Percentiles rank a stretch among this genome's conserved stretches.
These are phyloP conservation scores for Cercospora berteroae DNA, from an alignment of 2,329 filamentous ascomycete species.

Conservation along the genomic window DNA sequence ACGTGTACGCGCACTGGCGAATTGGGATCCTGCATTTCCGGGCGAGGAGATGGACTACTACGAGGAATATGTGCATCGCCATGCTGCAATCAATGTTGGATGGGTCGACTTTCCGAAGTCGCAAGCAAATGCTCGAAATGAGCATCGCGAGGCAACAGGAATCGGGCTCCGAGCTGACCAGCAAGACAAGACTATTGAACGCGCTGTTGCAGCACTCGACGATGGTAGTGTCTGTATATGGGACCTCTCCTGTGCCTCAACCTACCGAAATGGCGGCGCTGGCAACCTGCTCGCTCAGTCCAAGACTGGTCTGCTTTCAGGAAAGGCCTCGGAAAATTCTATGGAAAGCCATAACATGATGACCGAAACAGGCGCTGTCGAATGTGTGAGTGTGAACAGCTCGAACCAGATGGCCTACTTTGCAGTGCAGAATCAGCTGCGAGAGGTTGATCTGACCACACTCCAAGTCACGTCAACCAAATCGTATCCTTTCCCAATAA, in stretches of 20 bases:
- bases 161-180: constrained; percentile 63
- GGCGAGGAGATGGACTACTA: constrained; percentile 78
- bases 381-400: constrained; percentile 79
- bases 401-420: constrained; percentile 68
- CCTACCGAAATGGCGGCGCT: constrained; percentile 19
- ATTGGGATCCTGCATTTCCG: constrained; percentile 79
- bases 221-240: constrained; percentile 86
- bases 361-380: constrained; percentile 70
- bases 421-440: constrained; percentile 71
- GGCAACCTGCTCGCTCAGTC: constrained; percentile 67
- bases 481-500: constrained; percentile 78
- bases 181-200: constrained; percentile 53
- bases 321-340: constrained; percentile 51
- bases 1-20: constrained; percentile 60
- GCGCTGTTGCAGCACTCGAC: constrained; percentile 74
- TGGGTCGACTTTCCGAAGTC: constrained; percentile 68
- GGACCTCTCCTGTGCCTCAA: constrained; percentile 52
- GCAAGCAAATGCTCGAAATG: constrained; percentile 41
- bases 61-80: constrained; percentile 79
- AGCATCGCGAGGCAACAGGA: constrained; percentile 67
- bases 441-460: constrained; percentile 77
- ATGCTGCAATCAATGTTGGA: constrained; percentile 68
- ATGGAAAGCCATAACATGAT: constrained; percentile 54
- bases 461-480: constrained; percentile 67
- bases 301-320: constrained; percentile 63